Base-by-base conservation (phyloP, 495 filamentous ascomycete species). In the Tuber calosporum region DNA sequence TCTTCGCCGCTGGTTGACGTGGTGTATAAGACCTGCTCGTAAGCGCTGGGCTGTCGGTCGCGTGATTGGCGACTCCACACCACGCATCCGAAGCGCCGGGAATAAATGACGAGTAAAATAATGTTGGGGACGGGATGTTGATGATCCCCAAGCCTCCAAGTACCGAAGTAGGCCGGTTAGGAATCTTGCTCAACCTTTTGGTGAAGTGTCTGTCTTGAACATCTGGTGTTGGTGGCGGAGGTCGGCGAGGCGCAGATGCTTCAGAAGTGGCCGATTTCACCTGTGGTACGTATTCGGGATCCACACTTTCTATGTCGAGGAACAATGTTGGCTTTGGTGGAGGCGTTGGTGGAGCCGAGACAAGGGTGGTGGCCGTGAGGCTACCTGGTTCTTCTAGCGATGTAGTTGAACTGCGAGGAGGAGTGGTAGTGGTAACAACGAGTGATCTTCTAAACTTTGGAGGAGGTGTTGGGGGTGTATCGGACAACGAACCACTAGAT, bases 321-420 rank as follows among this genome's bases (percentile, higher is more conserved):
- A 76, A 73, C 9, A 77, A 53, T 58, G 69, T 84, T 85, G 72
- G 83, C 82, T 77, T 86, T 72, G 79, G 80, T 37, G 80, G 80
- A 69, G 79, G 77, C 67, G 77, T 79, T 70, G 79, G 77, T 68
- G 80, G 80, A 45, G 76, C 69, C 70, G 70, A 73, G 69, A 70
- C 68, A 68, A 75, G 62, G 45, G 77, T 66, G 42, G 73, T 67
- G 39, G 77, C 68, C 20, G 73, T 48, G 20, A 77, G 42, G 22
- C 40, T 62, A 45, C 71, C 43, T 38, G 78, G 41, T 70, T 80
- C 79, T 62, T 80, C 79, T 67, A 81, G 75, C 68, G 79, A 80
- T 39, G 79, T 76, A 40, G 78, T 70, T n/a, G 78, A 74, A 72
- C 79, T 80, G 71, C 75, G 75, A 67, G 79, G 78, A 68, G 78